Percentiles rank a stretch among this genome's conserved stretches.
Conservation (phyloP, 805 yeast genomes). For the Zygosaccharomyces siamensis region DNA sequence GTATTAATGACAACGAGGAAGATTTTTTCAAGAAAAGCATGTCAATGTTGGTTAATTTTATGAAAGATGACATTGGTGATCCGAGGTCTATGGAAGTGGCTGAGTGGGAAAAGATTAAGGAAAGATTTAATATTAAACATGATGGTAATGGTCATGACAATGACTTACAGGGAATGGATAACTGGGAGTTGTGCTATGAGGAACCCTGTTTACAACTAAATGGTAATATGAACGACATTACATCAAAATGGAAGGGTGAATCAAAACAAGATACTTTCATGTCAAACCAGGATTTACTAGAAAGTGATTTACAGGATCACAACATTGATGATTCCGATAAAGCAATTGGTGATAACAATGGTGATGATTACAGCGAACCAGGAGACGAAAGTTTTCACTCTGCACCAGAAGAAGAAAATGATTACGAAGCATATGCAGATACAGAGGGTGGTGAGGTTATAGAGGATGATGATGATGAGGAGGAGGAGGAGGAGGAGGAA, state of each 20-base stretch:
- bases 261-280: constrained; percentile 22
- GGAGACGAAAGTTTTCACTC: constrained; percentile 2
- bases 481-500: not conserved
- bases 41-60: constrained; percentile 51
- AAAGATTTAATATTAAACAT: constrained; percentile 6
- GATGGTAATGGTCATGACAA: not conserved
- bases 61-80: constrained; percentile 66
- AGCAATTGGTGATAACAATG: constrained; percentile 11
- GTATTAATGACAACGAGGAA: constrained; percentile 8
- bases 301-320: constrained; percentile 4
- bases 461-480: not conserved
- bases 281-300: constrained; percentile 12
- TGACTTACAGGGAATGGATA: not conserved
- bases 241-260: constrained; percentile 10
- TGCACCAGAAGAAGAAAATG: not conserved
- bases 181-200: constrained; percentile 13
- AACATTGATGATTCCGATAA: constrained; percentile 8
- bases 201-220: constrained; percentile 5
- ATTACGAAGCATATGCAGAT: constrained; percentile 7
- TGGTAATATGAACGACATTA: not conserved
- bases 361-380: constrained; percentile 14
- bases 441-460: constrained; percentile 2
- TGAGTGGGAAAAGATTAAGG: constrained; percentile 45
- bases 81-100: constrained; percentile 55
- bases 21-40: constrained; percentile 44